Conservation (phyloP, 2,329 filamentous ascomycete genomes). For the Colletotrichum phormii region DNA sequence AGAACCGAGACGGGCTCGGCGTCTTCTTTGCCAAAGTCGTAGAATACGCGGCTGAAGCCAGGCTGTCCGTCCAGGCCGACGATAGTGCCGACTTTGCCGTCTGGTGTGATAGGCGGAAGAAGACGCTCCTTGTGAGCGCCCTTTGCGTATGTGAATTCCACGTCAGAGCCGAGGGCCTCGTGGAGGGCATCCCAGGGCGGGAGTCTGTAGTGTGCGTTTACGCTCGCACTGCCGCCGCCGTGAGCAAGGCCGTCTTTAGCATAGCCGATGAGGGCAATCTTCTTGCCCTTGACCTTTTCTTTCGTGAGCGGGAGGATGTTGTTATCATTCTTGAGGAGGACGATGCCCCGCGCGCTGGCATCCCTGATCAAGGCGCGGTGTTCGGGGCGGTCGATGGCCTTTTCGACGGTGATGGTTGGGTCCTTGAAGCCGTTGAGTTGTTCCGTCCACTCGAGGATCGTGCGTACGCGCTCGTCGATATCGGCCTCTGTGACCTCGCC, state of each 20-base stretch:
- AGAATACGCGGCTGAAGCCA: conserved; percentile 47
- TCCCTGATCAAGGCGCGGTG: conserved; percentile 66
- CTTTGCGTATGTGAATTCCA: conserved; percentile 51
- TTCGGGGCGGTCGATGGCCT: conserved; percentile 58
- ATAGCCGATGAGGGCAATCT: conserved; percentile 27
- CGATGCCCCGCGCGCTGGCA: conserved; percentile 68
- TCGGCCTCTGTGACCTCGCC: conserved; percentile 39
- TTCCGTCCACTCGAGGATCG: conserved; percentile 45
- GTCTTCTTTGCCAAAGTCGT: conserved; percentile 41
- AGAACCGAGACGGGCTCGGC: conserved; percentile 40
- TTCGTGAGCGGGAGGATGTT: conserved; percentile 67
- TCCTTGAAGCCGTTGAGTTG: conserved; percentile 47
- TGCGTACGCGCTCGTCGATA: conserved; percentile 44
- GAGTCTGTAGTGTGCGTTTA: conserved; percentile 58
- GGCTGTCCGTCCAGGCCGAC: conserved; percentile 46
- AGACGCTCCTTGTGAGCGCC: conserved; percentile 38
- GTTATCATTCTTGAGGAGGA: conserved; percentile 78
- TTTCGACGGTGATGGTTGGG: conserved; percentile 48
- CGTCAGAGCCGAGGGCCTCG: conserved; percentile 66
- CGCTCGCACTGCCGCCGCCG: conserved; percentile 43
- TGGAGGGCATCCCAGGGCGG: conserved; percentile 68
- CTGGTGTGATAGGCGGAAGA: conserved; percentile 39
- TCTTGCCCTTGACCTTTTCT: conserved; percentile 57
- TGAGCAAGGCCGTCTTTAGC: conserved; percentile 58
- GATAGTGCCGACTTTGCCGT: conserved; percentile 41